phyloP scores from a whole-genome alignment of 495 filamentous ascomycete species.

The Entonaema liquescens region DNA sequence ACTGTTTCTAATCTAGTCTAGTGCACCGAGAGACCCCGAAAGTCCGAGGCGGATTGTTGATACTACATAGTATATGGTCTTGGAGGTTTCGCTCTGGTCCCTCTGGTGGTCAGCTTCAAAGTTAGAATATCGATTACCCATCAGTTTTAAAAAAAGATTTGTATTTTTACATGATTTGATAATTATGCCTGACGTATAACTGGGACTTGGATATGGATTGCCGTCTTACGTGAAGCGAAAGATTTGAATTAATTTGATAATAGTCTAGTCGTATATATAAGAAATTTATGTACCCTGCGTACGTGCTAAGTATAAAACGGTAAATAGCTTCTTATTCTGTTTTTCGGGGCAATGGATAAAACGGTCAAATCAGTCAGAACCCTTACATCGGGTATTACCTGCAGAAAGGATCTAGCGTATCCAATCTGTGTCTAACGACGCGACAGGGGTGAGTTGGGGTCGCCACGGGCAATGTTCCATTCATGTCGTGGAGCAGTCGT shows the following conservation, averaged over 20 bases:
- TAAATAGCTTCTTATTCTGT: background rate
- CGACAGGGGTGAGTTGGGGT: background rate
- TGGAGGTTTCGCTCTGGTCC: background rate
- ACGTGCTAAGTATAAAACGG: background rate
- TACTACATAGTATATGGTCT: background rate
- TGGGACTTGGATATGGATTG: background rate
- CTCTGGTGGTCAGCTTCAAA: background rate
- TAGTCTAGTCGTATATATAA: background rate
- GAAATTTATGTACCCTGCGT: too few species aligned
- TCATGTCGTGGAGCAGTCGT: background rate
- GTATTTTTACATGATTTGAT: background rate
- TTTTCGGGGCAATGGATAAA: background rate
- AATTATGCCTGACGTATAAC: background rate
- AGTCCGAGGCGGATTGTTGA: background rate
- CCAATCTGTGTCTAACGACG: background rate
- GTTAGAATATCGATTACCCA: background rate
- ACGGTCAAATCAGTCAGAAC: background rate
- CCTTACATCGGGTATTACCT: background rate
- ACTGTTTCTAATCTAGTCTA: background rate
- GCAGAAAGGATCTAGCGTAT: conserved; percentile 8
- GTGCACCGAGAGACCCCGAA: background rate
- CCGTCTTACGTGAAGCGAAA: background rate
- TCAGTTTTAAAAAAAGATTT: background rate
- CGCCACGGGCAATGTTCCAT: background rate
- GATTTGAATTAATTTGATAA: background rate